phyloP scores from a whole-genome alignment of 495 filamentous ascomycete species.

The Cudoniella acicularis region DNA sequence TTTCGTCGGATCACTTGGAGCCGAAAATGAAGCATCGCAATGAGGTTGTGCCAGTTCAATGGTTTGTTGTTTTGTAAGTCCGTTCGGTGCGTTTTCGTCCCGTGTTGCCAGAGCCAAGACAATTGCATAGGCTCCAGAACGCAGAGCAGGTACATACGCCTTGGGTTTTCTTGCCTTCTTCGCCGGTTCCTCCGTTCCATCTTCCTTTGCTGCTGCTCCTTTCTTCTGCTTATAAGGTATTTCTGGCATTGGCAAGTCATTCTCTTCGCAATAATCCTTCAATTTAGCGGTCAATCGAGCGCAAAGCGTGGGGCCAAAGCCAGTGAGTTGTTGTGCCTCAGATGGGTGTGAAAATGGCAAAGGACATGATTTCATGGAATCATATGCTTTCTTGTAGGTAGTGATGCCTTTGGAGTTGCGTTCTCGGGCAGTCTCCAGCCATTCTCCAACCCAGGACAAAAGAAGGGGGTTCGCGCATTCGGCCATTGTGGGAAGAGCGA shows the following conservation, averaged over 20 bases:
- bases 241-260: conserved; percentile 69
- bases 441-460: conserved; percentile 74
- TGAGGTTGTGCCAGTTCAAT: conserved; percentile 68
- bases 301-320: conserved; percentile 68
- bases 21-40: conserved; percentile 73
- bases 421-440: conserved; percentile 69
- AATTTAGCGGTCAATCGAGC: conserved; percentile 67
- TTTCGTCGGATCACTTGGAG: conserved; percentile 60
- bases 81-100: conserved; percentile 48
- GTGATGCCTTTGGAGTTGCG: conserved; percentile 66
- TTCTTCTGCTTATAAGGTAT: conserved; percentile 37
- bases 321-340: conserved; percentile 66
- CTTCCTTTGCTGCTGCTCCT: conserved; percentile 19
- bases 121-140: conserved; percentile 73
- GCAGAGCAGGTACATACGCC: conserved; percentile 66
- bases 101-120: conserved; percentile 62
- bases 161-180: conserved; percentile 60
- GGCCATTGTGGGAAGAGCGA: conserved; percentile 8
- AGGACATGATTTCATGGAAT: conserved; percentile 77
- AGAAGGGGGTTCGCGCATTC: conserved; percentile 70
- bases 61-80: conserved; percentile 64
- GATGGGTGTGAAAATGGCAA: conserved; percentile 71
- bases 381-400: conserved; percentile 76
- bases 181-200: conserved; percentile 34
- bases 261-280: conserved; percentile 60